phyloP scores from a whole-genome alignment of 2,329 filamentous ascomycete genomes.

The Monosporascus sp. region DNA sequence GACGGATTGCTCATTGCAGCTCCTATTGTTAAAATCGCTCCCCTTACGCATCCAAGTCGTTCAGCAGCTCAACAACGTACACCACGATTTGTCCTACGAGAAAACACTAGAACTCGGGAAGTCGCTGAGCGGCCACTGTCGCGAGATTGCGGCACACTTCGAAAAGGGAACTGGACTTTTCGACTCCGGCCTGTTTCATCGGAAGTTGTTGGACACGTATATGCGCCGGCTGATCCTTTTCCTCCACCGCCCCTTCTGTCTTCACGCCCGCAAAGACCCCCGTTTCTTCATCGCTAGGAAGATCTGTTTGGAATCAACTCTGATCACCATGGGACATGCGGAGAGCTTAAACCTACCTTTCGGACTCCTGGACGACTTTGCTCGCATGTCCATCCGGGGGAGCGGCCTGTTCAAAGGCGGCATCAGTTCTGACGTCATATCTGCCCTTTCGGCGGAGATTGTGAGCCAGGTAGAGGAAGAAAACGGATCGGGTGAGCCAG shows the following conservation, averaged over 20 bases:
- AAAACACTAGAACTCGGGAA: slow-evolving; percentile 9
- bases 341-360: slow-evolving; percentile 8
- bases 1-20: slow-evolving; percentile 17
- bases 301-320: slow-evolving; percentile 15
- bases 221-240: slow-evolving; percentile 19
- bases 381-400: slow-evolving; percentile 12
- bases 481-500: background rate
- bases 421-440: slow-evolving; percentile 15
- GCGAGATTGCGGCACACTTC: slow-evolving; percentile 15
- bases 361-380: slow-evolving; percentile 11
- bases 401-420: slow-evolving; percentile 19
- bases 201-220: slow-evolving; percentile 20
- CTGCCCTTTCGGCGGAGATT: slow-evolving; percentile 12
- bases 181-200: slow-evolving; percentile 12
- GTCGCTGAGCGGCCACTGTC: slow-evolving; percentile 13
- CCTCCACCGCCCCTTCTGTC: slow-evolving; percentile 18
- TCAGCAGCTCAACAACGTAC: slow-evolving; percentile 13
- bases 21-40: slow-evolving; percentile 16
- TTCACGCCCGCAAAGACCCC: slow-evolving; percentile 13
- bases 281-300: slow-evolving; percentile 21
- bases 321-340: slow-evolving; percentile 15
- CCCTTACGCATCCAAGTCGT: slow-evolving; percentile 14
- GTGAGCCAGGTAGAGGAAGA: slow-evolving; percentile 17
- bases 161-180: background rate
- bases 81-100: slow-evolving; percentile 9